Evolutionary conservation across 2,329 filamentous ascomycete genomes (phyloP), one percentile per base, ranked within the genome.

Genomic region (Verruconis gallopava): DNA sequence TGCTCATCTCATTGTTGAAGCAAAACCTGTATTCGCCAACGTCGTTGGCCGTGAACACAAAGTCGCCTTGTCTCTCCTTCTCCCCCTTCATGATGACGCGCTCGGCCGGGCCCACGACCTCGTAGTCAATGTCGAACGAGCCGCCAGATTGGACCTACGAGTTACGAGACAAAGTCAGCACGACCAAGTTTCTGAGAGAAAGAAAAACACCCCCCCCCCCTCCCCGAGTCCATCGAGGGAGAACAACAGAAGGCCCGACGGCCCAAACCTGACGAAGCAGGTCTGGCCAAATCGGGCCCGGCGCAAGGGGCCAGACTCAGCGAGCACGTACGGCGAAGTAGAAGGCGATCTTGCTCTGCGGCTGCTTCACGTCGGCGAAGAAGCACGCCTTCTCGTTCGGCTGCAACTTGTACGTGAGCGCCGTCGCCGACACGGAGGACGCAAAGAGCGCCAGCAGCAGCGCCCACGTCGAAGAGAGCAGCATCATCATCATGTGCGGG

Each of bases 1-100:
- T 96, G 57, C 84, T 93, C 83, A 98, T 94, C 59, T 91, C 82
- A 58, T 98, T 98, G 66, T 88, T 83, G 71, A 98, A 98, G 73
- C 91, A 98, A 69, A 98, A 96, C 42, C 79, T 77, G 67, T 96
- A 95, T 56, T 96, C 89, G 50, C 91, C 91, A 4, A 73, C 57
- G 40, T 85, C 77, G 55, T 85, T 85, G 36, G 88, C 91, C 0
- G 88, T 94, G 63, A 98, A 98, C 48, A 98, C 91, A 57, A 93
- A 96, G 64, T 98, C 91, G 42, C 89, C 91, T 66, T 96, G 89
- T 50, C 89, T 77, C 67, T 85, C 91, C 67, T 94, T 96, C 52
- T 79, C 71, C 47, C 88, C 91, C 46, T 88, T 78, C 54, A 96
- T 66, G 47, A 98, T 80, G 47, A 85, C 63, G 63, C 82, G 88